Base-by-base conservation (phyloP, 305 asterid genomes). In the Stenogyne calaminthoides region DNA sequence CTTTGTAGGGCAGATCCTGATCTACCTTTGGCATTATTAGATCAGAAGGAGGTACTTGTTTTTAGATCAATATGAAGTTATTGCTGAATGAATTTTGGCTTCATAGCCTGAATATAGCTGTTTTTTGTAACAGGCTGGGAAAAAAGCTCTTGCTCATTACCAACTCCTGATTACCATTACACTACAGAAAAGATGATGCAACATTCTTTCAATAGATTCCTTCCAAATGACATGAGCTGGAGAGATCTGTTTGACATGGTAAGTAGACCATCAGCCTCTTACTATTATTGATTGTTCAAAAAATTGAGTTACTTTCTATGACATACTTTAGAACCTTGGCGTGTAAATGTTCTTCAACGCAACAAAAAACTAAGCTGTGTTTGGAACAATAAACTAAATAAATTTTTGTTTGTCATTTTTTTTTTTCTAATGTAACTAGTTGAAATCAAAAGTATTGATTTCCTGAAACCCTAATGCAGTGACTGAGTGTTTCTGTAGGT, bases 101-200 rank as follows among this genome's bases (percentile, higher is more conserved):
- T 52, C 67, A 69, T 20, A 44, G 54, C 65, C 81, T 36, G 70
- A 65, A 76, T 63, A 74, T 55, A 19, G 52, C 70, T 78, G 72
- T 78, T 82, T 37, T 73, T n/a, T n/a, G 68, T 67, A 69, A 81
- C 88, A 92, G 96, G 98, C 98, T 66, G 96, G 96, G 63, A 92
- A 92, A 84, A 84, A 79, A n/a, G 67, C 96, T 92, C 62, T 74
- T 92, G 87, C 98, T 92, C 69, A 92, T 92, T 73, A 92, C 98
- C 79, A 92, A 92, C 81, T 92, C 98, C n/a, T 37, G 98, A 92
- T 75, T 88, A 88, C 86, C 95, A 87, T 77, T 92, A 92, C 83
- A 90, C 98, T 7, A n/a, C n/a, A n/a, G 91, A 90, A 85, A 92
- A 88, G 78, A 92, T 92, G 98, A 92, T 92, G 98, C 92, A 84